These are phyloP conservation scores for Fomes fomentarius DNA, from an alignment of 1,284 basidiomycete genomes.

Conservation along the genomic window DNA sequence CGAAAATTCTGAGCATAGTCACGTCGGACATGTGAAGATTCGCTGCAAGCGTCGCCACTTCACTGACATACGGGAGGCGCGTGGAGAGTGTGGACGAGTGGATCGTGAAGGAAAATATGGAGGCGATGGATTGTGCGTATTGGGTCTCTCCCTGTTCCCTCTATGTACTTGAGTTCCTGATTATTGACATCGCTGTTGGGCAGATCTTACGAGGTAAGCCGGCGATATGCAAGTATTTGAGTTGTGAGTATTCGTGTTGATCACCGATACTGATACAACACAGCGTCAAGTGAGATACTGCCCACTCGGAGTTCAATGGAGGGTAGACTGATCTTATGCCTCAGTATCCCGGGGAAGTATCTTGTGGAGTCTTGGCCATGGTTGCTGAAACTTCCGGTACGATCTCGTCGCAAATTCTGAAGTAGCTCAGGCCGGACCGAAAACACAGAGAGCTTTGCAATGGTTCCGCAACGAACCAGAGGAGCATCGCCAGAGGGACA, in stretches of 20 bases:
- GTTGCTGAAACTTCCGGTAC: constrained; percentile 48
- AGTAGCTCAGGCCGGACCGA: neutral
- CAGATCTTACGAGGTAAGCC: neutral
- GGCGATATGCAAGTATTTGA: neutral
- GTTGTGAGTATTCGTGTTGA: neutral
- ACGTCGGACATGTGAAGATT: constrained; percentile 32
- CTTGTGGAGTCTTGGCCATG: constrained; percentile 54
- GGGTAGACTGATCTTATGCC: neutral
- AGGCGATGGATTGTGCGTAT: constrained; percentile 43
- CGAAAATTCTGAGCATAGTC: neutral
- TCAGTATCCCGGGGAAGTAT: constrained; percentile 56
- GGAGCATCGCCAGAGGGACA: constrained; percentile 43
- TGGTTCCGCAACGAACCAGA: constrained; percentile 50
- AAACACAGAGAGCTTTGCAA: constrained; percentile 39
- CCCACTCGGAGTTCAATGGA: neutral
- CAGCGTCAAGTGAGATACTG: constrained; percentile 39
- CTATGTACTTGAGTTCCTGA: too few species aligned
- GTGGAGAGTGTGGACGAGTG: constrained; percentile 49
- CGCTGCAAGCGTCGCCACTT: constrained; percentile 50
- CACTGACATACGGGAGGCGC: constrained; percentile 49
- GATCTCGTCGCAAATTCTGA: constrained; percentile 1
- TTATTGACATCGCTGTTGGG: too few species aligned
- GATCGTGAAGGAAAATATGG: constrained; percentile 49
- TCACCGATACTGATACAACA: neutral
- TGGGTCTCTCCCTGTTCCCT: too few species aligned